A percentile compares a stretch with the other conserved stretches of the same genome.
phyloP scores from a whole-genome alignment of 352 stramenopile genomes.

The Phytophthora hibernalis region DNA sequence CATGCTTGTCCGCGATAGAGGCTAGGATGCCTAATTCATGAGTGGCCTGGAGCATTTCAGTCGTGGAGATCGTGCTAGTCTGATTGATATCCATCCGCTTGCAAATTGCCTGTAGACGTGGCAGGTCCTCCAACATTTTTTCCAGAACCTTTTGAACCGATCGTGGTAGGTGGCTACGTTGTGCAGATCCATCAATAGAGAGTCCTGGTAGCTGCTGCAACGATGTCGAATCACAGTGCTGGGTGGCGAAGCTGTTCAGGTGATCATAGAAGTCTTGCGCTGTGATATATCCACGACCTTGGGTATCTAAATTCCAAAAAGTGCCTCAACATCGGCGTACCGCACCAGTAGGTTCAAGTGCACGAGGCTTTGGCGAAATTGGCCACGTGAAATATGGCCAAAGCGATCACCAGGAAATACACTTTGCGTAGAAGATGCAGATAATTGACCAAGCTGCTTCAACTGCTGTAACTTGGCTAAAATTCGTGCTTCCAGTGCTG shows the following conservation, averaged over 20 bases:
- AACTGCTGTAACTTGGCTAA: conserved; percentile 67
- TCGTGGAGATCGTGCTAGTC: conserved; percentile 50
- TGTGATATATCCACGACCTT: conserved; percentile 64
- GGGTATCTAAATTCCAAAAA: conserved; percentile 84
- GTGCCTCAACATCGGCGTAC: conserved; percentile 71
- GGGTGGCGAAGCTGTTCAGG: conserved; percentile 47
- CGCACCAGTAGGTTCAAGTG: conserved; percentile 66
- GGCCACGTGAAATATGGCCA: conserved; percentile 67
- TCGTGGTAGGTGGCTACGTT: conserved; percentile 34
- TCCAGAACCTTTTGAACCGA: conserved; percentile 81
- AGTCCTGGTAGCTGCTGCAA: conserved; percentile 47
- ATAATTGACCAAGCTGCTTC: conserved; percentile 68
- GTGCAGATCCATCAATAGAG: conserved; percentile 22
- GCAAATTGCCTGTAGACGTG: conserved; percentile 54
- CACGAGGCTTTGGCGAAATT: conserved; percentile 79
- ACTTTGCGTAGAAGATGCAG: conserved; percentile 53
- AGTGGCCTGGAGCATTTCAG: conserved; percentile 58
- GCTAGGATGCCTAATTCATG: conserved; percentile 71
- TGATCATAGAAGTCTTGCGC: conserved; percentile 75
- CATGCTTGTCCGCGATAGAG: conserved; percentile 62
- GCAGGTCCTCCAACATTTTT: conserved; percentile 60
- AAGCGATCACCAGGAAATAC: conserved; percentile 81
- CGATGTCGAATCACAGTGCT: conserved; percentile 8
- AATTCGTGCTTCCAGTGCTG: conserved; percentile 62
- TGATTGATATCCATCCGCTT: conserved; percentile 51